Evolutionary conservation across 768 basidiomycete species (phyloP).

Genomic region (Russula abietina): DNA sequence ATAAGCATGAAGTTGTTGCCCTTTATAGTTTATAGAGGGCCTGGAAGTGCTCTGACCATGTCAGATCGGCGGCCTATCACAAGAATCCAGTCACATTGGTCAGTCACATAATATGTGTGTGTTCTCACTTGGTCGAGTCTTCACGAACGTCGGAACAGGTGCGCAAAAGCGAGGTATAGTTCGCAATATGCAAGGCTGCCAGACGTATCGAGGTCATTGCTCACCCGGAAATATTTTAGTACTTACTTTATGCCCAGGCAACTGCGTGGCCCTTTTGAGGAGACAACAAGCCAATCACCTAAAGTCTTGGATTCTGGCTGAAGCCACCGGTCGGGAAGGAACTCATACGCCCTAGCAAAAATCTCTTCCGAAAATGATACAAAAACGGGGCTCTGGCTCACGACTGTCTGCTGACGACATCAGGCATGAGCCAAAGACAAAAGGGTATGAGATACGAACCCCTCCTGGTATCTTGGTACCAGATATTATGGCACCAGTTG

Average conservation of each 20-base stretch:
- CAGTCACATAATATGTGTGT: no score
- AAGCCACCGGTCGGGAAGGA: conserved; percentile 25
- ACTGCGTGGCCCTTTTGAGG: conserved; percentile 25
- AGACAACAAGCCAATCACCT: conserved; percentile 20
- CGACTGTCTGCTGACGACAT: not conserved
- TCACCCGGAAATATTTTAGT: not conserved
- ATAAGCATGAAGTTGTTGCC: conserved; percentile 15
- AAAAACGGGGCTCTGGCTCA: conserved; percentile 18
- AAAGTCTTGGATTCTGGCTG: conserved; percentile 6
- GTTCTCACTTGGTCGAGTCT: conserved; percentile 2
- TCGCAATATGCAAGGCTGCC: conserved; percentile 25
- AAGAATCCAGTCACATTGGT: not conserved
- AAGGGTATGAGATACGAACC: conserved; percentile 4
- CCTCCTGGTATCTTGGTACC: conserved; percentile 11
- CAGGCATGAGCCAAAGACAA: not conserved
- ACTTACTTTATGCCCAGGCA: conserved; percentile 26
- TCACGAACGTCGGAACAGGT: conserved; percentile 26
- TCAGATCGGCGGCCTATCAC: conserved; percentile 14
- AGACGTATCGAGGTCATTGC: not conserved
- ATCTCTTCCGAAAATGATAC: conserved; percentile 11
- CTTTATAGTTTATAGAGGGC: conserved; percentile 12
- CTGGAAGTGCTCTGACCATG: conserved; percentile 16
- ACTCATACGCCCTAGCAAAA: conserved; percentile 16
- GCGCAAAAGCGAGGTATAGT: conserved; percentile 25
- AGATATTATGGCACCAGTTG: conserved; percentile 9